Evolutionary conservation across 176 grass and related monocot species (phyloP), one percentile per base, ranked within the genome.

Genomic region (Bothriochloa decipiens): DNA sequence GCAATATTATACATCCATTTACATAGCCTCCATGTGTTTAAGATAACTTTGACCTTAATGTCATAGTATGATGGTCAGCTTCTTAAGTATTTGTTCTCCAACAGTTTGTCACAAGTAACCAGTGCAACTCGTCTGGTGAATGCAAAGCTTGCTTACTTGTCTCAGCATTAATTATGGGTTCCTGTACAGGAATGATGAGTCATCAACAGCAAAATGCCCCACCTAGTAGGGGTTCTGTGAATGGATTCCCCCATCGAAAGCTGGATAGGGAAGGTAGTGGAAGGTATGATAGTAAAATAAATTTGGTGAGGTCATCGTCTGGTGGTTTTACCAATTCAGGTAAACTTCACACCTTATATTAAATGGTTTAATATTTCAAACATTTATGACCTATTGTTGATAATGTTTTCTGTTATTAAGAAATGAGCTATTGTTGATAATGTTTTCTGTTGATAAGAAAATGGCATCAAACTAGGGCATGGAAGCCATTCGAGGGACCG

Each of bases 231-330:
- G 57, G 69, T 61, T 61, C 57, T 1, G 66, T 55, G 27, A 97
- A 97, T 55, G 94, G 94, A 80, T 84, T 90, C 46, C 82, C 85
- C 60, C 76, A 87, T 78, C 69, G 63, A 50, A 94, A 82, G 78
- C 82, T 82, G 73, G 94, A 94, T 25, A 93, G 55, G 71, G 94
- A 97, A 76, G 84, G 81, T 74, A 92, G 86, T 18, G 85, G 76
- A 81, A 89, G 77, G 83, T 58, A 84, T 27, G 87, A 91, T 49
- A 83, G 43, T 81, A 97, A 94, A 80, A 53, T 67, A 16, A 81
- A 93, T 39, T 84, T 83, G 33, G 73, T 43, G 47, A 83, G 77
- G 6, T 80, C 92, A 71, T 84, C 75, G 53, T 89, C 89, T 82
- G 78, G 73, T 39, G 68, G 49, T 77, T 82, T 89, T 72, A 75